Evolutionary conservation across 164 flowering plant species (phyloP), one percentile per base, ranked within the genome.

Genomic region (Stephania japonica): DNA sequence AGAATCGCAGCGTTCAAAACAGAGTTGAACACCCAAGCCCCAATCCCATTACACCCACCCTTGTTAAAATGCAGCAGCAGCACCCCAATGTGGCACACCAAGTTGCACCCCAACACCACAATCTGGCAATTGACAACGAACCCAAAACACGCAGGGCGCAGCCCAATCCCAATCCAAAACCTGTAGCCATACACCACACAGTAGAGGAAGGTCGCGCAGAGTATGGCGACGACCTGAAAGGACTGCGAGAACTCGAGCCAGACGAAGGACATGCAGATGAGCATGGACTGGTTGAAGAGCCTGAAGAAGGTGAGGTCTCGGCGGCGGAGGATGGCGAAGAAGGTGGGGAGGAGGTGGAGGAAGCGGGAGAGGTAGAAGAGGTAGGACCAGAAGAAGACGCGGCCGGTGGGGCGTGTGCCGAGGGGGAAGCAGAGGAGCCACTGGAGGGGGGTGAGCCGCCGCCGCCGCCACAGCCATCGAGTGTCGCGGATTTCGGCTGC

Each of bases 171-270:
- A 9, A 84, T 85, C 94, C 93, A 91, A 76, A 94, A 94, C 9
- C 93, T 67, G 78, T 89, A 92, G 41, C 89, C 97, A 76, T 92
- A 89, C 0, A 88, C 89, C 8, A 90, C 80, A 0, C 87, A 70
- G 76, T 90, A 87, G 4, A 86, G 69, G 38, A 84, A 64, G 4
- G 89, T 88, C 1, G 91, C 80, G 6, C 73, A 74, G 12, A 92
- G 73, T 3, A 94, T 92, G 8, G 87, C 97, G 50, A 90, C 68
- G 5, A 94, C 90, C 69, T 94, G 98, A 71, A 94, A 88, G 8
- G 97, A 92, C 72, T 94, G 98, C 0, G 97, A 89, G 82, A 89
- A 94, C 65, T 94, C 97, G 5, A 94, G 88, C 98, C 98, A 94
- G 6, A 92, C 76, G 69, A 89, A 94, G 0, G 94, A 85, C 87